Conservation (phyloP, 2,329 filamentous ascomycete genomes). For the Neonectria faginata region DNA sequence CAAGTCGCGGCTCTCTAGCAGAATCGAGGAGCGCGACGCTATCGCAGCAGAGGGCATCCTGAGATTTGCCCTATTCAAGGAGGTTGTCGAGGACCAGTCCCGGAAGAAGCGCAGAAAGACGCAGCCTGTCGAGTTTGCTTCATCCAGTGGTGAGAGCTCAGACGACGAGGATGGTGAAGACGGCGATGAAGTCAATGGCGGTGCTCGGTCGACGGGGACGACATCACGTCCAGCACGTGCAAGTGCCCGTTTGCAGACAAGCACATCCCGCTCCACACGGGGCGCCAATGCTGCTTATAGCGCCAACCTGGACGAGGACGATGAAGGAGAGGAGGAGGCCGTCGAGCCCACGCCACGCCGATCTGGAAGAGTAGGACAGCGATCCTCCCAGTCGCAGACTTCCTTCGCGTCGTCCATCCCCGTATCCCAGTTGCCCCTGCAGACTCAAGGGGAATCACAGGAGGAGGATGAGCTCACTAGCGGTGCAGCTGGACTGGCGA, state of each 20-base stretch:
- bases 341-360: constrained; percentile 54
- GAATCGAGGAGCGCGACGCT: constrained; percentile 91
- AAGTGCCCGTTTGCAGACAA: constrained; percentile 41
- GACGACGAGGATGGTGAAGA: constrained; percentile 66
- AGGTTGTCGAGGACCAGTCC: constrained; percentile 84
- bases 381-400: constrained; percentile 58
- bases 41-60: constrained; percentile 89
- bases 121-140: constrained; percentile 67
- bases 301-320: constrained; percentile 51
- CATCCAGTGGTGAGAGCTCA: constrained; percentile 68
- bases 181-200: constrained; percentile 68
- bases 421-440: constrained; percentile 73
- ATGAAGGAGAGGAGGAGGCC: constrained; percentile 42
- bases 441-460: constrained; percentile 56
- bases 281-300: constrained; percentile 45
- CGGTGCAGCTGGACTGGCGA: constrained; percentile 56
- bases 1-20: constrained; percentile 87
- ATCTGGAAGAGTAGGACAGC: constrained; percentile 55
- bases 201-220: constrained; percentile 44
- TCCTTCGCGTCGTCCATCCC: constrained; percentile 86
- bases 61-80: constrained; percentile 96
- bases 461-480: constrained; percentile 60
- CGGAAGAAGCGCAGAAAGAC: constrained; percentile 85
- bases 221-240: constrained; percentile 48
- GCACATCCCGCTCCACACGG: constrained; percentile 29